phyloP scores from a whole-genome alignment of 2,329 filamentous ascomycete species.

The Clonostachys rosea region DNA sequence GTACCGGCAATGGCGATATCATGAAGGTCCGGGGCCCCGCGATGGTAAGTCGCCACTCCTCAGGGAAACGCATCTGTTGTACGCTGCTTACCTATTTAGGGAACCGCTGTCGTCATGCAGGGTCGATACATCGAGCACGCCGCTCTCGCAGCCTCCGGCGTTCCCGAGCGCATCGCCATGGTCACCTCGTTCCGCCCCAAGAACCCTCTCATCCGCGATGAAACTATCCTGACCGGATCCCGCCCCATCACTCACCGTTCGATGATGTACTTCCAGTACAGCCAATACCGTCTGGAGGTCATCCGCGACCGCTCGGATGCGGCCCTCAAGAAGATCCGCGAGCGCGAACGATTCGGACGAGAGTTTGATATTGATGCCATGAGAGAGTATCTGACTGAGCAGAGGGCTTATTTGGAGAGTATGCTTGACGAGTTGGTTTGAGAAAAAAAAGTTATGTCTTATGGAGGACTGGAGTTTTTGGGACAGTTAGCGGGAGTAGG shows the following conservation, averaged over 20 bases:
- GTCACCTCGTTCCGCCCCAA: conserved; percentile 62
- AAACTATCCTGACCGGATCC: conserved; percentile 55
- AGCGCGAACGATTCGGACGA: conserved; percentile 4
- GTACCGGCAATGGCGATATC: conserved; percentile 45
- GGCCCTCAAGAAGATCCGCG: conserved; percentile 6
- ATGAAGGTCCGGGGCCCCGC: conserved; percentile 55
- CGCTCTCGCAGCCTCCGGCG: conserved; percentile 52
- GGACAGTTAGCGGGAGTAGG: no score
- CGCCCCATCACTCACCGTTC: conserved; percentile 51
- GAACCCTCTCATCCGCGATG: conserved; percentile 47
- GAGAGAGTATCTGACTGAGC: conserved; percentile 10
- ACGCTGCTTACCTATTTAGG: conserved; percentile 23
- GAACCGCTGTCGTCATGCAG: conserved; percentile 58
- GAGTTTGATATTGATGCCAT: conserved; percentile 7
- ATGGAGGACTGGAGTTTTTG: no score
- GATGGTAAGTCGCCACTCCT: conserved; percentile 36
- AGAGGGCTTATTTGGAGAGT: conserved; percentile 13
- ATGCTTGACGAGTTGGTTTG: conserved; percentile 7
- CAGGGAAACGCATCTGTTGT: conserved; percentile 3
- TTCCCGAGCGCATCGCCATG: conserved; percentile 58
- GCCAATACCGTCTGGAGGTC: conserved; percentile 60
- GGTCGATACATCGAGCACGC: conserved; percentile 65
- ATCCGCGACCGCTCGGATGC: conserved; percentile 45
- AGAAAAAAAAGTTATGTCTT: no score
- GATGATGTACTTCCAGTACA: conserved; percentile 56